These are phyloP conservation scores for Didymellaceae sp. DNA, from an alignment of 2,329 filamentous ascomycete species.

Conservation along the genomic window DNA sequence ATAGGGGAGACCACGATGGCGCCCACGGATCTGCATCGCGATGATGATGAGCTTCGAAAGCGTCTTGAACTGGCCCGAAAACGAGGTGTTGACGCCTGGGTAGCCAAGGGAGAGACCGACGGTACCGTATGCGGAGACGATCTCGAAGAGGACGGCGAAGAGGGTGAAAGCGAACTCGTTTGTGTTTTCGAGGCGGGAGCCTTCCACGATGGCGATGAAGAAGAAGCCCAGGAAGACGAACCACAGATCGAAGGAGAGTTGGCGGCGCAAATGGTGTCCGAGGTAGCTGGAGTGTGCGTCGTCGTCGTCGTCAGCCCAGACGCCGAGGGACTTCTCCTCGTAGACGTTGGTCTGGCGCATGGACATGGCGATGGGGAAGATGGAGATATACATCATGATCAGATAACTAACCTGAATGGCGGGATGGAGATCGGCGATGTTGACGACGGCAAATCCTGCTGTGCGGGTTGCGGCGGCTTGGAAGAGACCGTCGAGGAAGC, in stretches of 20 bases:
- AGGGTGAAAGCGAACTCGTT: slow-evolving; percentile 61
- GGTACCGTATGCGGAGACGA: slow-evolving; percentile 68
- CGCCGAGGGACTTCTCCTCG: slow-evolving; percentile 84
- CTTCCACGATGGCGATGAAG: slow-evolving; percentile 89
- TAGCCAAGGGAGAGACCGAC: slow-evolving; percentile 92
- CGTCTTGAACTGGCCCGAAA: slow-evolving; percentile 80
- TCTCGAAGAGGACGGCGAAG: slow-evolving; percentile 54
- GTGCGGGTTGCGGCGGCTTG: slow-evolving; percentile 90
- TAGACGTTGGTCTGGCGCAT: slow-evolving; percentile 95
- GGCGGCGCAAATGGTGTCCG: slow-evolving; percentile 86
- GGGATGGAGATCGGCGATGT: slow-evolving; percentile 78
- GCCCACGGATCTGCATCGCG: slow-evolving; percentile 70
- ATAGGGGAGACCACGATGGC: slow-evolving; percentile 70
- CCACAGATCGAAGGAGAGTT: slow-evolving; percentile 97
- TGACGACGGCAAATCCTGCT: slow-evolving; percentile 85
- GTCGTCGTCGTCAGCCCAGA: slow-evolving; percentile 64
- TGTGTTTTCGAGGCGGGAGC: slow-evolving; percentile 67
- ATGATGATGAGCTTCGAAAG: slow-evolving; percentile 71
- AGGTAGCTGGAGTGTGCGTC: slow-evolving; percentile 79
- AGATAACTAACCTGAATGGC: slow-evolving; percentile 93
- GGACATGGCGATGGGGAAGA: slow-evolving; percentile 95
- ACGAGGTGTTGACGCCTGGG: slow-evolving; percentile 74
- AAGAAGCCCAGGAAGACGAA: slow-evolving; percentile 95
- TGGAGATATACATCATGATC: slow-evolving; percentile 99
- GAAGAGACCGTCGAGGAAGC: slow-evolving; percentile 86